Conservation (phyloP, 148 eudicot species). For the Silene uniflora region DNA sequence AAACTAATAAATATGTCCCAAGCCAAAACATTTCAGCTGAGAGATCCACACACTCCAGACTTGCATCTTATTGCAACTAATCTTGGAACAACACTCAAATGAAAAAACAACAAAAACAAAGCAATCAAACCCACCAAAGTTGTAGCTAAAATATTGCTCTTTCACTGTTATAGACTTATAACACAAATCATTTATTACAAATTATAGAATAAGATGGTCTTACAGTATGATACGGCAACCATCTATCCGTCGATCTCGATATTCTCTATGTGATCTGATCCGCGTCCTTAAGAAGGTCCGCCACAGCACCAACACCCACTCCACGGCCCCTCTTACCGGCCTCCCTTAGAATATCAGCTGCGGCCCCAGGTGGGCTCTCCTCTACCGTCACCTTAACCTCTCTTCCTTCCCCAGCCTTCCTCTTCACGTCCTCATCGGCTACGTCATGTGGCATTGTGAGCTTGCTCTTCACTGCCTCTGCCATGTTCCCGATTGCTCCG, state of each 20-base stretch:
- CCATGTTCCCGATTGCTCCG: conserved; percentile 37
- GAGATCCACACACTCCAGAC: neutral
- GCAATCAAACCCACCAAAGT: no score
- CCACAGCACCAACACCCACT: conserved; percentile 15
- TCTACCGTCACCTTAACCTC: conserved; percentile 30
- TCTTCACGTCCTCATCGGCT: conserved; percentile 8
- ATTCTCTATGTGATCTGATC: conserved; percentile 41
- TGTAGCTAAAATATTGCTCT: no score
- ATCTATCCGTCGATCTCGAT: no score
- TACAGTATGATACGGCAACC: no score
- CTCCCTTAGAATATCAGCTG: conserved; percentile 19
- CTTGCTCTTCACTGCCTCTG: conserved; percentile 46
- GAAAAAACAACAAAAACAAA: no score
- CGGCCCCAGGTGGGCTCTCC: conserved; percentile 33
- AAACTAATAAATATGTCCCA: neutral
- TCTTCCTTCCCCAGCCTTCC: conserved; percentile 4
- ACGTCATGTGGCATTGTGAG: conserved; percentile 35
- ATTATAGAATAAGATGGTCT: no score
- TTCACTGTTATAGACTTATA: no score
- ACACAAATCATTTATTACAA: no score
- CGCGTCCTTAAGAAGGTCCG: conserved; percentile 31
- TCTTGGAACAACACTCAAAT: no score
- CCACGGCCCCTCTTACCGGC: neutral
- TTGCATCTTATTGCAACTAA: no score
- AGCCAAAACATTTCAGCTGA: conserved; percentile 1